Conservation (phyloP, 2,329 filamentous ascomycete genomes). For the Talaromyces amestolkiae region DNA sequence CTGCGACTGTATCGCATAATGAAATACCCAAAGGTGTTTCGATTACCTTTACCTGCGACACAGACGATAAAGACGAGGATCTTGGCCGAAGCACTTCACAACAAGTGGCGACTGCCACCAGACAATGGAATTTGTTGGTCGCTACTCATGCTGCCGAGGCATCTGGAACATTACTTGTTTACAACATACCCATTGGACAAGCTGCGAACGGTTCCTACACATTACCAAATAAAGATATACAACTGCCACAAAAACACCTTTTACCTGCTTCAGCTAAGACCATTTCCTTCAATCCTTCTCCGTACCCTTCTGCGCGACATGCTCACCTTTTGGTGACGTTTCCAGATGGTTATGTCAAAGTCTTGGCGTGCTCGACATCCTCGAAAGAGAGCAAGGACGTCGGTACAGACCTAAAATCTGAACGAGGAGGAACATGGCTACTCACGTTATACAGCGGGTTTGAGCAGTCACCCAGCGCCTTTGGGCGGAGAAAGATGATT, state of each 20-base stretch:
- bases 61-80: constrained; percentile 27
- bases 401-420: constrained; percentile 32
- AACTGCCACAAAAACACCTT: constrained; percentile 48
- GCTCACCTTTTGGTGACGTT: constrained; percentile 57
- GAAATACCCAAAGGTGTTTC: constrained; percentile 52
- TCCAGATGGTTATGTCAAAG: constrained; percentile 53
- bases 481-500: constrained; percentile 41
- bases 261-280: constrained; percentile 51
- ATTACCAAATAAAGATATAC: constrained; percentile 37
- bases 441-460: constrained; percentile 46
- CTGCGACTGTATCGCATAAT: constrained; percentile 48
- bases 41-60: constrained; percentile 53
- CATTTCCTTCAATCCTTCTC: constrained; percentile 54
- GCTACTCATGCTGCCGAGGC: constrained; percentile 48
- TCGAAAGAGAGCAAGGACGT: constrained; percentile 26
- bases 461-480: constrained; percentile 30
- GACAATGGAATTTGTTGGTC: constrained; percentile 46
- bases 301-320: constrained; percentile 53
- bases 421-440: constrained; percentile 43
- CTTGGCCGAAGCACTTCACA: constrained; percentile 32
- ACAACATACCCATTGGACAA: constrained; percentile 41
- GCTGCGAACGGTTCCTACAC: constrained; percentile 25
- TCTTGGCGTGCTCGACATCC: constrained; percentile 55
- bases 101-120: constrained; percentile 24
- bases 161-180: constrained; percentile 45